Base-by-base conservation (phyloP, 768 basidiomycete species). In the Pholiota microspora region DNA sequence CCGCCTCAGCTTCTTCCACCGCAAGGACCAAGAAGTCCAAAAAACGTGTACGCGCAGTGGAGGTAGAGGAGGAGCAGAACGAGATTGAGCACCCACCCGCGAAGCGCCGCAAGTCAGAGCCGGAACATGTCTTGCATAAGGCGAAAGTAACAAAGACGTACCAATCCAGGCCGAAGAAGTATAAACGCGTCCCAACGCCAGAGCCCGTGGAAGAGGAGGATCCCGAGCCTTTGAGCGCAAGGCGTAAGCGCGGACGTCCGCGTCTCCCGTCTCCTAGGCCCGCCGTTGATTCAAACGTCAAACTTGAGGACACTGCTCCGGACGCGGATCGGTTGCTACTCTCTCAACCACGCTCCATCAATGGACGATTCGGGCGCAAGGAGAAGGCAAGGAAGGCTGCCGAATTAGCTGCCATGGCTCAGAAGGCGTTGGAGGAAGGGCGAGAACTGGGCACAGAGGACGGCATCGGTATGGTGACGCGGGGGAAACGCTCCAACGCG, bases 331-430 rank as follows among this genome's bases (percentile, higher is more conserved):
- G 77, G 13, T 75, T 77, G 5, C 68, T 75, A 29, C 73, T 79
- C 36, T 66, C 69, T 9, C 86, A 88, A 61, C 86, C 86, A 2
- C 76, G 86, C 54, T 79, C 82, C 49, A 69, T 69, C 15, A 86
- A 88, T 58, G 86, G 86, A 38, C 76, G 85, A 15, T 88, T 89
- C 59, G 85, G 84, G 31, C 84, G 80, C 71, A 86, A 87, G 65
- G 73, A 71, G 31, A 71, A 70, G 62, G 74, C 69, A 55, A 72
- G 76, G 61, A 76, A 67, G 25, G 32, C 32, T 10, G 35, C 46
- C 12, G 32, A 27, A 21, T 57, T 56, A 25, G 24, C 45, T 13
- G 53, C 18, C 32, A 42, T 44, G 38, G 36, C 18, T 16, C 40
- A 25, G 35, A 49, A 35, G 29, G 53, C 40, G 29, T 40, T 18